Percentiles rank a stretch among this genome's conserved stretches.
phyloP scores from a whole-genome alignment of 805 yeast genomes.

The Yarrowia osloensis region DNA sequence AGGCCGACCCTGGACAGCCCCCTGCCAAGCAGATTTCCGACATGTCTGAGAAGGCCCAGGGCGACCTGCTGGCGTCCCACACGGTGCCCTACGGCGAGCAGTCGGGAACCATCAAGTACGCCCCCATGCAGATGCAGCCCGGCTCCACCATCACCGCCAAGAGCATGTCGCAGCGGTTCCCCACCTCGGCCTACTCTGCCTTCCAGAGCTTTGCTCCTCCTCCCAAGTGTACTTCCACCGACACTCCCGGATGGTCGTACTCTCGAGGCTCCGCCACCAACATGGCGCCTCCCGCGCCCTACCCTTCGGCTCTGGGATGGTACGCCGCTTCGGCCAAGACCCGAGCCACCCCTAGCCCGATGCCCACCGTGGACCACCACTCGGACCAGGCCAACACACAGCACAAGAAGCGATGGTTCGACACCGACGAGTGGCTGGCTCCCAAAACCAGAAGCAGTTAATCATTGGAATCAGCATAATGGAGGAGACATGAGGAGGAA shows the following conservation, averaged over 20 bases:
- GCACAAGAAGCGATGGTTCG: constrained; percentile 28
- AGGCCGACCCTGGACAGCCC: constrained; percentile 49
- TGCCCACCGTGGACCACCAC: constrained; percentile 14
- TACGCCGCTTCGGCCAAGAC: constrained; percentile 35
- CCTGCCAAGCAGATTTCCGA: constrained; percentile 48
- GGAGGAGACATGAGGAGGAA: background rate
- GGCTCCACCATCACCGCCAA: constrained; percentile 61
- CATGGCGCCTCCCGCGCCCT: constrained; percentile 56
- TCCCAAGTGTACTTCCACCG: constrained; percentile 60
- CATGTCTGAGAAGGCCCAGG: constrained; percentile 46
- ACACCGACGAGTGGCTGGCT: constrained; percentile 24
- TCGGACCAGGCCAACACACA: constrained; percentile 21
- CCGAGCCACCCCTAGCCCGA: constrained; percentile 22
- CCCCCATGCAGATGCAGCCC: constrained; percentile 95
- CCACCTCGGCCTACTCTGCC: constrained; percentile 68
- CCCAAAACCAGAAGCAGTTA: constrained; percentile 19
- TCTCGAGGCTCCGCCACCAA: constrained; percentile 63
- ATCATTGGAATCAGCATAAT: background rate
- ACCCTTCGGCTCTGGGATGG: constrained; percentile 35
- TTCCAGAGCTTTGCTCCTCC: constrained; percentile 51
- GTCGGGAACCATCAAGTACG: constrained; percentile 75
- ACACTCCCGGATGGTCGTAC: constrained; percentile 85
- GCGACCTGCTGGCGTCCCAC: constrained; percentile 55
- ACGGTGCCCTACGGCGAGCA: constrained; percentile 73
- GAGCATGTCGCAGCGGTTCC: constrained; percentile 55